Base-by-base conservation (phyloP, 345 rosid species). In the Carallia brachiata region DNA sequence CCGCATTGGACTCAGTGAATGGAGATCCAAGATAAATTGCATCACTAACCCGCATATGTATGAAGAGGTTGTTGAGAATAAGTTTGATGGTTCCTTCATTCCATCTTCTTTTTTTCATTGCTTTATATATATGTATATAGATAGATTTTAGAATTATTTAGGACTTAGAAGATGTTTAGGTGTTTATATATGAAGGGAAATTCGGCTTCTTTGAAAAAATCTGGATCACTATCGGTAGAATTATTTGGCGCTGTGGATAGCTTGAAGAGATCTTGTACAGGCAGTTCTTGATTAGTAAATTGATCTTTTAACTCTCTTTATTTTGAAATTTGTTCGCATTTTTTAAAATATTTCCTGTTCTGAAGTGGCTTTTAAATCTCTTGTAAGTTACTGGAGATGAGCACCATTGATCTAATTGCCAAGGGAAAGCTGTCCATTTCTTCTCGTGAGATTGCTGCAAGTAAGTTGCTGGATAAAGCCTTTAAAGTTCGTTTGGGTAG, bases 31-130 rank as follows among this genome's bases (percentile, higher is more conserved):
- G 87, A 65, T 90, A 64, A 94, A 89, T 63, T 84, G 89, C 79
- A 65, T 90, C 75, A 90, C 90, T 31, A 87, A 91, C 76, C 89
- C 91, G 47, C 76, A 74, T 80, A 80, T 90, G 86, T 84, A 75
- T 44, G 80, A 92, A 68, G 87, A 91, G 95, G 96, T 94, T 30
- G 34, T 23, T 66, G 27, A 44, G 37, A 16, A 39, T 61, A 50
- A 61, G 61, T 36, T 60, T 69, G 53, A 32, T 9, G 7, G 36
- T 34, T 47, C 34, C 40, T 61, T 27, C 3, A 7, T 0, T 61
- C 60, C 7, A 27, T 67, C 17, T 36, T 40, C 19, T 15, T 44
- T 10, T 44, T 18, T 37, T 28, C 6, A 7, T 62, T 47, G 10
- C 27, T 36, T 6, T 13, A 62, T 37, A 19, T 16, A n/a, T 34